Evolutionary conservation across 163 green algal species (phyloP).

Genomic region (Botryococcus braunii): DNA sequence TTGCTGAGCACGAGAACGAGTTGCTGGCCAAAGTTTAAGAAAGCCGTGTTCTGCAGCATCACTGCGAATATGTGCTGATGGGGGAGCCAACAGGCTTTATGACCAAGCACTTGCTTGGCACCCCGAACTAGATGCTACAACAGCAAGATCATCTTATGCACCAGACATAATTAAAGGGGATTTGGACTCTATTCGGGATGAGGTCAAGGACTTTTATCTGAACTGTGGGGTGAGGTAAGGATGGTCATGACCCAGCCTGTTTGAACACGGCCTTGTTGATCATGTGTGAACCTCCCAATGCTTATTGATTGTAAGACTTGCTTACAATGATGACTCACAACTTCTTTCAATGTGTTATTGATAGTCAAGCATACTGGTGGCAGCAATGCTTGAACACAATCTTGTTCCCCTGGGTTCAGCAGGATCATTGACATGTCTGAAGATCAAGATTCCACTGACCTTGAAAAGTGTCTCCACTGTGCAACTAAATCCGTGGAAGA

Average conservation of each 20-base stretch:
- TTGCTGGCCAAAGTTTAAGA: too few species aligned
- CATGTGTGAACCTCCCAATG: too few species aligned
- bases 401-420: background rate
- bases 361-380: too few species aligned
- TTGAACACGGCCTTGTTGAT: too few species aligned
- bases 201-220: conserved; percentile 70
- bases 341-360: too few species aligned
- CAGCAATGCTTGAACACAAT: background rate
- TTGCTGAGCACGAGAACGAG: too few species aligned
- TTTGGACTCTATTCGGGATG: conserved; percentile 65
- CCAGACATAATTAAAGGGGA: conserved; percentile 79
- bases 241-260: too few species aligned
- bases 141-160: conserved; percentile 15
- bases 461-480: conserved; percentile 72
- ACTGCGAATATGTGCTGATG: conserved; percentile 68
- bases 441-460: conserved; percentile 87
- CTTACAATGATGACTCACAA: too few species aligned
- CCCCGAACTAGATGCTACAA: conserved; percentile 1
- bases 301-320: too few species aligned
- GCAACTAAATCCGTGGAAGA: too few species aligned
- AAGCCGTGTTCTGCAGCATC: too few species aligned
- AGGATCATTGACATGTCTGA: conserved; percentile 54
- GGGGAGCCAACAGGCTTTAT: conserved; percentile 69
- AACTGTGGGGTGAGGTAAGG: conserved; percentile 21
- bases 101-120: conserved; percentile 42